These are phyloP conservation scores for Dactylellina cionopaga DNA, from an alignment of 2,329 filamentous ascomycete genomes.

Conservation along the genomic window DNA sequence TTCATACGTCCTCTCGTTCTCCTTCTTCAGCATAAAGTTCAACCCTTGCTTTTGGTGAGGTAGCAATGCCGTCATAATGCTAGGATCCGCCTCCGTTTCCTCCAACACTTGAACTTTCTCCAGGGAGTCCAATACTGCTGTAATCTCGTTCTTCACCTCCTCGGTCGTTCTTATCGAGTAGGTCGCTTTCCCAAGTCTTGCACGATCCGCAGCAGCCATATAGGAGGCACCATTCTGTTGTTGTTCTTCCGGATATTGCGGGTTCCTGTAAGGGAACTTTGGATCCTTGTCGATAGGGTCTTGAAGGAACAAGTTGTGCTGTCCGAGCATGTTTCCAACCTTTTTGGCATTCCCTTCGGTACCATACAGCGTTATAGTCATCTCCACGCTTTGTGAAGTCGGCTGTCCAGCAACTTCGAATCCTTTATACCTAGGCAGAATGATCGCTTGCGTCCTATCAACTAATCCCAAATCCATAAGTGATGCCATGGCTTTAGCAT, in stretches of 20 bases:
- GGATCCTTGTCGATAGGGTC: conserved; percentile 38
- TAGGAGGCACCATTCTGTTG: conserved; percentile 25
- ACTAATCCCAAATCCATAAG: conserved; percentile 47
- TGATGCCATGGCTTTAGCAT: conserved; percentile 49
- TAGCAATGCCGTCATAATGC: conserved; percentile 36
- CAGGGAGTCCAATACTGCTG: conserved; percentile 38
- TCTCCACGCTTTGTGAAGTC: conserved; percentile 44
- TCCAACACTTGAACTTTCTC: conserved; percentile 49
- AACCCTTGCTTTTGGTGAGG: conserved; percentile 48
- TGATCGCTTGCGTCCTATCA: conserved; percentile 44
- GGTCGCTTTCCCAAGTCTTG: conserved; percentile 38
- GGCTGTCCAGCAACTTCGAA: conserved; percentile 47
- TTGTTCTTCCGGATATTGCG: conserved; percentile 47
- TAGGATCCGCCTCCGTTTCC: conserved; percentile 37
- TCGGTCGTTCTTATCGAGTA: conserved; percentile 50
- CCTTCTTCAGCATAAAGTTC: conserved; percentile 51
- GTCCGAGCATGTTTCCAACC: conserved; percentile 43
- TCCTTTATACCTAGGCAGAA: conserved; percentile 45
- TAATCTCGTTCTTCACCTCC: conserved; percentile 50
- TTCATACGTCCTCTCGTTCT: conserved; percentile 38
- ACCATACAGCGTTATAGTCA: conserved; percentile 45
- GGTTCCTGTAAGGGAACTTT: conserved; percentile 48
- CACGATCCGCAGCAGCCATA: conserved; percentile 35
- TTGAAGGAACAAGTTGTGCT: conserved; percentile 46
- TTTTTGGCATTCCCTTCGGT: conserved; percentile 47